A percentile compares a stretch with the other conserved stretches of the same genome.
Evolutionary conservation across 169 alveolate genomes (phyloP).

Genomic region (Pseudocohnilembus persalinus): DNA sequence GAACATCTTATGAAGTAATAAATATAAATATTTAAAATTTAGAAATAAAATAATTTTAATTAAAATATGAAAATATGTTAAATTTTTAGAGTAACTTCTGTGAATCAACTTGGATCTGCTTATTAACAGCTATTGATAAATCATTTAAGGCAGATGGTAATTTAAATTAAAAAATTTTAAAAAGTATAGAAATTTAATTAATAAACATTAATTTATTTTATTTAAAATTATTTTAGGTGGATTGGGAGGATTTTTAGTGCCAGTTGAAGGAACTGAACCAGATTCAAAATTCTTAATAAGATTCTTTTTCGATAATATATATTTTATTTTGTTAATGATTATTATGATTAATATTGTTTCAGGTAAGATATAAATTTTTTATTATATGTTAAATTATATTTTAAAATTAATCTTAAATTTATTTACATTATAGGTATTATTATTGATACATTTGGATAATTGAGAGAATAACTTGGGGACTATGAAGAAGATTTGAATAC

Average conservation of each 20-base stretch:
- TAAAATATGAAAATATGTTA: too few relatives aligned
- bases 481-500: slow-evolving; percentile 58
- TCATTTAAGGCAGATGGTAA: slow-evolving; percentile 44
- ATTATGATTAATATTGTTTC: slow-evolving; percentile 67
- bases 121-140: slow-evolving; percentile 46
- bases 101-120: slow-evolving; percentile 36
- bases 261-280: slow-evolving; percentile 12
- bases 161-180: too few relatives aligned
- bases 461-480: slow-evolving; percentile 58
- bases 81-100: slow-evolving; percentile 24
- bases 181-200: too few relatives aligned
- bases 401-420: background rate
- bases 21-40: too few relatives aligned
- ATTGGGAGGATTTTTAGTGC: slow-evolving; percentile 40
- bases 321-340: slow-evolving; percentile 60
- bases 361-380: background rate
- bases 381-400: background rate
- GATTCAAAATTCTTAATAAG: slow-evolving; percentile 47
- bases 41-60: too few relatives aligned
- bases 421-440: slow-evolving; percentile 52
- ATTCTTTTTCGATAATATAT: slow-evolving; percentile 67
- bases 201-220: too few relatives aligned
- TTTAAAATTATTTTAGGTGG: slow-evolving; percentile 17
- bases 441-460: slow-evolving; percentile 67
- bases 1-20: slow-evolving; percentile 25